Evolutionary conservation across 306 rosid species (phyloP).

Genomic region (Pyrus communis): DNA sequence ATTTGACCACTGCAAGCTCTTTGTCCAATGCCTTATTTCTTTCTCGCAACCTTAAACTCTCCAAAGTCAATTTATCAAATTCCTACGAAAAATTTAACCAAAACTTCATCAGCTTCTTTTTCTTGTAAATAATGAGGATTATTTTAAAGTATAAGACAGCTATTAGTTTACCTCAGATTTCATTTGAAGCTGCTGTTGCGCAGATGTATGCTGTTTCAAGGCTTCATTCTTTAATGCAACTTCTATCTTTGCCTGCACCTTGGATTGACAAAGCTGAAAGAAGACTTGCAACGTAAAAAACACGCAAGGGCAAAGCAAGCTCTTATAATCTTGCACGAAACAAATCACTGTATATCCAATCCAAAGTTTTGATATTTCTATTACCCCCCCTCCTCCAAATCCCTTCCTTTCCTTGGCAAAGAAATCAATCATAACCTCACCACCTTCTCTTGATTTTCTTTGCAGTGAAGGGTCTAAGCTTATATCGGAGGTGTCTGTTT

Average conservation of each 20-base stretch:
- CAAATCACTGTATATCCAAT: neutral
- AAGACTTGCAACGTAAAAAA: neutral
- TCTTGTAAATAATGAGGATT: neutral
- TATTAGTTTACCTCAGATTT: slow-evolving; percentile 57
- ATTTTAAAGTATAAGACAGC: neutral
- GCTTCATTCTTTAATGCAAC: slow-evolving; percentile 48
- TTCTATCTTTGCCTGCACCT: slow-evolving; percentile 51
- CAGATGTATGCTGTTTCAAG: slow-evolving; percentile 41
- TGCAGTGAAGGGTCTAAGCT: no score
- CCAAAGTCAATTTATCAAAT: slow-evolving; percentile 55
- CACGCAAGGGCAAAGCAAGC: neutral
- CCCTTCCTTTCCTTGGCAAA: no score
- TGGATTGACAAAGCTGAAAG: slow-evolving; percentile 67
- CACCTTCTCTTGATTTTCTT: no score
- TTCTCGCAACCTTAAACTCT: slow-evolving; percentile 53
- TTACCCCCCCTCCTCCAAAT: neutral
- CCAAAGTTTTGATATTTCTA: neutral
- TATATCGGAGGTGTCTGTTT: no score
- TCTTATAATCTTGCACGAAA: neutral
- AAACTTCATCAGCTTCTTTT: neutral
- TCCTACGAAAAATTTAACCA: slow-evolving; percentile 38
- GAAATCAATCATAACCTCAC: no score
- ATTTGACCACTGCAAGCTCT: slow-evolving; percentile 78
- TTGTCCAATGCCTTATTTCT: slow-evolving; percentile 79
- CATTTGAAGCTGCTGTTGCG: slow-evolving; percentile 38